Percentiles rank a stretch among this genome's conserved stretches.
These are phyloP conservation scores for Wickerhamiella slavikovae DNA, from an alignment of 805 yeast species.

Conservation along the genomic window DNA sequence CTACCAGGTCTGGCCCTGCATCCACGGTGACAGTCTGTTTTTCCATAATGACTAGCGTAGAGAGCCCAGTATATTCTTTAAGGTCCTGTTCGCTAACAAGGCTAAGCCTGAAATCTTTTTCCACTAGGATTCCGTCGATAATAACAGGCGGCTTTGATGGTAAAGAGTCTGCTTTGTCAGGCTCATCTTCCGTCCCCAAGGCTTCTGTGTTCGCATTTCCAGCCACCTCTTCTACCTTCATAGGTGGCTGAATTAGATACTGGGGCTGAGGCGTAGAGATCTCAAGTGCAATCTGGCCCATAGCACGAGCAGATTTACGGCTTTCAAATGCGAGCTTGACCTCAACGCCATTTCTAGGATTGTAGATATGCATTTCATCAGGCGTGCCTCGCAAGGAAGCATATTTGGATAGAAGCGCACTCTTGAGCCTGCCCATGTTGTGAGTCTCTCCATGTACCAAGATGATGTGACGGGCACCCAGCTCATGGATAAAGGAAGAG, in stretches of 20 bases:
- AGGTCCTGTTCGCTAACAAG: conserved; percentile 70
- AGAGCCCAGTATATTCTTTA: conserved; percentile 69
- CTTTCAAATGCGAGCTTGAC: conserved; percentile 63
- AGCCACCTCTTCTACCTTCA: too few relatives aligned
- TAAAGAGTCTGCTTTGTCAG: neutral
- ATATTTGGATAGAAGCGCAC: conserved; percentile 78
- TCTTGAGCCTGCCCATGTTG: conserved; percentile 95
- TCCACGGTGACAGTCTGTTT: conserved; percentile 58
- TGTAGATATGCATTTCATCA: conserved; percentile 74
- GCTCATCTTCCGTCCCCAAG: too few relatives aligned
- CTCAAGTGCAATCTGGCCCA: conserved; percentile 35
- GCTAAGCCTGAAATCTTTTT: conserved; percentile 64
- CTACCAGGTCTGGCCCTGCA: conserved; percentile 60
- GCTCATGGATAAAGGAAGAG: conserved; percentile 70
- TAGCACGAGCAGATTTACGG: conserved; percentile 58
- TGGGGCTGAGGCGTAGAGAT: conserved; percentile 20
- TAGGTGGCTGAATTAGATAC: too few relatives aligned
- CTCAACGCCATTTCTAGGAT: conserved; percentile 79
- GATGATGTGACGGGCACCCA: conserved; percentile 68
- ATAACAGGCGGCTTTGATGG: conserved; percentile 21
- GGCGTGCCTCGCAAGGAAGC: conserved; percentile 64
- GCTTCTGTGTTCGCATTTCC: too few relatives aligned
- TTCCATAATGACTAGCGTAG: conserved; percentile 70
- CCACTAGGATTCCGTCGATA: conserved; percentile 71
- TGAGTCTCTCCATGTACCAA: conserved; percentile 94